phyloP scores from a whole-genome alignment of 305 asterid species.

The Withania somnifera region DNA sequence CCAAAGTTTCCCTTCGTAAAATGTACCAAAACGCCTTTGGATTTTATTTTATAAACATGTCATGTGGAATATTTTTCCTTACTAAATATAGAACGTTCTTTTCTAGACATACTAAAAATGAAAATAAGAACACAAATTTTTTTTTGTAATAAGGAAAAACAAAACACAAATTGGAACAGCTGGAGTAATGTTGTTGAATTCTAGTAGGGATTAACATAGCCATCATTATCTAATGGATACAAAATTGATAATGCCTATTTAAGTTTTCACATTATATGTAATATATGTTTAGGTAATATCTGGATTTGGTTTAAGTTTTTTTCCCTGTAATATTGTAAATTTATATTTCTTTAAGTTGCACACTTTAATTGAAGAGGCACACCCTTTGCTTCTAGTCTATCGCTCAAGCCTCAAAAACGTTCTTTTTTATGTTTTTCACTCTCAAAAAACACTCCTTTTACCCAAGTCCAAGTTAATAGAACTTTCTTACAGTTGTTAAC shows the following conservation, averaged over 20 bases:
- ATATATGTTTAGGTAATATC: not conserved
- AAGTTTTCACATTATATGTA: not conserved
- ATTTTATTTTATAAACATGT: not conserved
- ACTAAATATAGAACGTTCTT: not conserved
- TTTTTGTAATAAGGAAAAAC: not conserved
- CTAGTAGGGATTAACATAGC: not conserved
- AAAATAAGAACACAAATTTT: not conserved
- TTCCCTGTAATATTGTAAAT: no score
- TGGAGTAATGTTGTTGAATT: not conserved
- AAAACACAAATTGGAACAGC: not conserved
- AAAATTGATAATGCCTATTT: not conserved
- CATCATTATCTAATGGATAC: not conserved
- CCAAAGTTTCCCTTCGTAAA: no score
- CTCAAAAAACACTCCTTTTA: not conserved
- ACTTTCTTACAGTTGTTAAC: not conserved
- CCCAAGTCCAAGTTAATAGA: not conserved
- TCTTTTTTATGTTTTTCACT: not conserved
- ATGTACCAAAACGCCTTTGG: not conserved
- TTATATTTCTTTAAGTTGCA: not conserved
- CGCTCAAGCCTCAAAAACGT: not conserved
- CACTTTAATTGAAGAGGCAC: not conserved
- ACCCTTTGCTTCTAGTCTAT: not conserved
- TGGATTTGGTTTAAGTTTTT: not conserved
- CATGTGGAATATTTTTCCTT: not conserved
- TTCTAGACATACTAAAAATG: not conserved